Evolutionary conservation across 2,329 filamentous ascomycete species (phyloP), one percentile per base, ranked within the genome.

Genomic region (Emergomyces orientalis): DNA sequence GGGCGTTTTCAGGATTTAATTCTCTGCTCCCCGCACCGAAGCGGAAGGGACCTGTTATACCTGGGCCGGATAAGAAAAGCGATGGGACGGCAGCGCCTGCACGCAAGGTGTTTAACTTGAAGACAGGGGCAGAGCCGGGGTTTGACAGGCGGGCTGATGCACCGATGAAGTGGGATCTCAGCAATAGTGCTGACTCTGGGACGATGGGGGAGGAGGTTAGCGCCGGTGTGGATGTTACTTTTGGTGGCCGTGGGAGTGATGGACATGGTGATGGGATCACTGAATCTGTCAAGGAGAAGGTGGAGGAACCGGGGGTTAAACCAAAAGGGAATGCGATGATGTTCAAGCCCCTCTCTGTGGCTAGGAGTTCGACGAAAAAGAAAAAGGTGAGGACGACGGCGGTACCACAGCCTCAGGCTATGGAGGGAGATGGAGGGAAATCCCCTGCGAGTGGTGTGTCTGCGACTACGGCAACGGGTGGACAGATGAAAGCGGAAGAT

Each of bases 291-390:
- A 67, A 59, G 30, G 52, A 65, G 58, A 63, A 59, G 39, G 67
- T 65, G 51, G 59, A 70, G n/a, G 71, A 75, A 45, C 67, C 72
- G 27, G 60, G 51, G 1, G 78, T 78, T 14, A 82, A 82, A 51
- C 81, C 85, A 69, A 85, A 85, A 69, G 89, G 89, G 25, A 94
- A 92, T 69, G 85, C 91, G 14, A 84, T 92, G 74, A 89, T 91
- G 85, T 97, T 97, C 75, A 89, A 87, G 72, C 93, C 93, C 3
- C 79, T 97, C 45, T 96, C 92, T 0, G 91, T 97, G 17, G 85
- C 87, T 19, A 83, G 90, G 65, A 90, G 88, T 66, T 82, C 86
- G 37, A 84, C 83, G 66, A 91, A 89, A 77, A 91, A 89, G 77
- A 90, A 88, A 77, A 87, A 83, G 70, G 19, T n/a, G 51, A 59